phyloP scores from a whole-genome alignment of 768 basidiomycete genomes.

The Fibroporia radiculosa region DNA sequence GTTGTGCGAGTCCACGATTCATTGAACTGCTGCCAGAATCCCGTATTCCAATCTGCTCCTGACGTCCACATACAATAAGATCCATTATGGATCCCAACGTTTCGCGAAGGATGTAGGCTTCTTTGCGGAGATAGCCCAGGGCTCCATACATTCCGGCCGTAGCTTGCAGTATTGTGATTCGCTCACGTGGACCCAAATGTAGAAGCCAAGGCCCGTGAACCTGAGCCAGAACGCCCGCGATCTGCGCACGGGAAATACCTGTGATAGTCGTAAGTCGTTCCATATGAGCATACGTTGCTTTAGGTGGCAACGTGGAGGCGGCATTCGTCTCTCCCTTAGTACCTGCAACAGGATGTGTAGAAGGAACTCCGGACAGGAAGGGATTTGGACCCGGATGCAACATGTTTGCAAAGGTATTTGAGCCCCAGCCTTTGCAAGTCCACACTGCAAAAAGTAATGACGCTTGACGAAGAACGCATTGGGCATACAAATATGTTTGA shows the following conservation, averaged over 20 bases:
- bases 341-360: conserved; percentile 28
- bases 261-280: conserved; percentile 65
- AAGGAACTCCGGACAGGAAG: conserved; percentile 51
- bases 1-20: conserved; percentile 36
- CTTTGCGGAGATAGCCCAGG: conserved; percentile 82
- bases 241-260: conserved; percentile 59
- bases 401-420: conserved; percentile 68
- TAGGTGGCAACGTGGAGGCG: neutral
- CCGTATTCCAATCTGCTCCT: conserved; percentile 49
- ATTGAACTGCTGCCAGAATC: conserved; percentile 38
- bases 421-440: conserved; percentile 86
- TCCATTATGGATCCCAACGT: conserved; percentile 81
- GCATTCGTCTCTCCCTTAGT: conserved; percentile 16
- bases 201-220: conserved; percentile 85
- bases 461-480: conserved; percentile 63
- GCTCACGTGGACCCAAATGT: conserved; percentile 69
- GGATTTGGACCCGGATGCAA: conserved; percentile 55
- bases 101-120: conserved; percentile 80
- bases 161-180: conserved; percentile 61
- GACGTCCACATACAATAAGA: conserved; percentile 76
- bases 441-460: conserved; percentile 71
- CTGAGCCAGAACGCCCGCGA: conserved; percentile 58
- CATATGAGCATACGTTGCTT: conserved; percentile 37
- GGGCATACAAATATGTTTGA: conserved; percentile 59
- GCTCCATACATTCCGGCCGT: conserved; percentile 72